Base-by-base conservation (phyloP, 257 asterid genomes). In the Forsythia viridissima region DNA sequence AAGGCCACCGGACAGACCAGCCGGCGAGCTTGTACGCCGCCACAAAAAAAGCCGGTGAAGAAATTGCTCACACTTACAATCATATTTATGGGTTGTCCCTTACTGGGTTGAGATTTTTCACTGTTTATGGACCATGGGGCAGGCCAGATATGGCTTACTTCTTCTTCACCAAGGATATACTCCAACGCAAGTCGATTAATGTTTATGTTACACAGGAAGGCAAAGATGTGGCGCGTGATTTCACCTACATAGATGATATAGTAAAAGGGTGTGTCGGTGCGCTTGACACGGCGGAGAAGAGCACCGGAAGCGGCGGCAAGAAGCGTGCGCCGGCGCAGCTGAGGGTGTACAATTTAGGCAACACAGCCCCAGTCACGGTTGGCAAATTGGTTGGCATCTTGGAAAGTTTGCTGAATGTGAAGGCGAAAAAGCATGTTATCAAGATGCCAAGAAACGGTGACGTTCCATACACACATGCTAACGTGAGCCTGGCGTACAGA, bases 151-250 rank as follows among this genome's bases (percentile, higher is more conserved):
- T 94, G 98, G 98, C 98, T 0, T 94, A 94, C 68, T 94, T 90
- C 69, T 94, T 94, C 86, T 94, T 94, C 93, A 94, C 99, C 0
- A 93, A 93, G 61, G 98, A 93, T 4, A 93, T 94, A 36, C 79
- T 93, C 5, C 98, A 93, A 2, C 87, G 95, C 0, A 91, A 94
- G 70, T 75, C 90, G 1, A 87, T 94, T 3, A 91, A 90, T 61
- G 89, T 94, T 3, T 94, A 94, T 77, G 91, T 87, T 1, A 87
- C 97, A 1, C 91, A 79, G 44, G 97, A 93, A 2, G 91, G 85
- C 8, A 90, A 87, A 71, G 99, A 93, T 86, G 99, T 94, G 89
- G 99, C 98, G 89, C 99, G 99, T 87, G 99, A 94, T 85, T 94
- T 94, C 90, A 94, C 99, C 38, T 94, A 89, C 93, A 93, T 94